phyloP scores from a whole-genome alignment of 768 basidiomycete species.

The Gloeostereum incarnatum region DNA sequence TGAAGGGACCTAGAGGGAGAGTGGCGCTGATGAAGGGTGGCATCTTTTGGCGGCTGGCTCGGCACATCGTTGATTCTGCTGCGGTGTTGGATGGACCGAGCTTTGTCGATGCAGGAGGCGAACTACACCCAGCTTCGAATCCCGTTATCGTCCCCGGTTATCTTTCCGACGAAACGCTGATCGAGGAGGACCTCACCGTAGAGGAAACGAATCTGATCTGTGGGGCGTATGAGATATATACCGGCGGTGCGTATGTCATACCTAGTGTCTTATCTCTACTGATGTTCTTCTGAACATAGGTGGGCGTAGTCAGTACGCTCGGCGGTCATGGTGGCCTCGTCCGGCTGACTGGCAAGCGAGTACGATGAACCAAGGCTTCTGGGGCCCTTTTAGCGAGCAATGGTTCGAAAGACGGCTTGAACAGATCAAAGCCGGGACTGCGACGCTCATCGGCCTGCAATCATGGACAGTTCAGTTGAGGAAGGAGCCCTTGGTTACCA shows the following conservation, averaged over 20 bases:
- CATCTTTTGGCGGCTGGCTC: too few relatives aligned
- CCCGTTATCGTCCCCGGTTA: too few relatives aligned
- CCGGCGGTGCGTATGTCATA: background rate
- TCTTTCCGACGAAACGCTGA: too few relatives aligned
- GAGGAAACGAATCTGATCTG: background rate
- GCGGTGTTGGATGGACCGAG: too few relatives aligned
- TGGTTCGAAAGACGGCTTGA: constrained; percentile 1
- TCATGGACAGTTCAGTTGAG: too few relatives aligned
- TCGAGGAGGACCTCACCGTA: too few relatives aligned
- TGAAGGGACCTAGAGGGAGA: too few relatives aligned
- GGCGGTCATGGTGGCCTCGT: constrained; percentile 1
- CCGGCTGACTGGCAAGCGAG: background rate
- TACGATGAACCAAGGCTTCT: background rate
- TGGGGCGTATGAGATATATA: background rate
- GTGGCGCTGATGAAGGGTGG: too few relatives aligned
- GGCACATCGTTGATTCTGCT: too few relatives aligned
- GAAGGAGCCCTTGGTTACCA: too few relatives aligned
- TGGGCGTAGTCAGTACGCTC: background rate
- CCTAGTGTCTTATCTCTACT: background rate
- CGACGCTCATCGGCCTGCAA: background rate
- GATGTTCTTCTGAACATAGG: background rate
- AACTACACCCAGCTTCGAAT: too few relatives aligned
- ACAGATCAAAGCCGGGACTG: background rate
- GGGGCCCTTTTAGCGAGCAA: background rate
- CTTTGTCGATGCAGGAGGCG: too few relatives aligned